Conservation (phyloP, 495 filamentous ascomycete species). For the Entonaema liquescens region DNA sequence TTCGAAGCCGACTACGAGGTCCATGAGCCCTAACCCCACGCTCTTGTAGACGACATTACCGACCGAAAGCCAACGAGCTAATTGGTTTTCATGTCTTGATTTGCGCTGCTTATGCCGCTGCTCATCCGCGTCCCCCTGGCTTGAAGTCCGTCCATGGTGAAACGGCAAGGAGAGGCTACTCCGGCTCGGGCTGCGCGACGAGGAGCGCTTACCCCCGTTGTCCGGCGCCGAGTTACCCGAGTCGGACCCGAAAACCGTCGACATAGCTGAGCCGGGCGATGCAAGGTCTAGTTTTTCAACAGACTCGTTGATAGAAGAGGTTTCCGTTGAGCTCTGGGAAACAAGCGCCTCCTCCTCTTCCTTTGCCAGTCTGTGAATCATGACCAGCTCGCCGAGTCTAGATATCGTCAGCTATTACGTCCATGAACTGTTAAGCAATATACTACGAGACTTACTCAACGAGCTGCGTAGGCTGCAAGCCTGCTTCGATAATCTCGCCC, state of each 20-base stretch:
- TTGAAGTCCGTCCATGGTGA: constrained; percentile 35
- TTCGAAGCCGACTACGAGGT: constrained; percentile 77
- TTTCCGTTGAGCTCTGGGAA: constrained; percentile 35
- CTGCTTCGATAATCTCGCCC: constrained; percentile 86
- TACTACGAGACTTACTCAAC: constrained; percentile 65
- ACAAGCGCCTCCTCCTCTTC: constrained; percentile 43
- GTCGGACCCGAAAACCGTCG: constrained; percentile 41
- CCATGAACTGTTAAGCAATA: background rate
- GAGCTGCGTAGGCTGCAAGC: constrained; percentile 72
- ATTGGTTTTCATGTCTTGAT: constrained; percentile 57
- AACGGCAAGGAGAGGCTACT: constrained; percentile 22
- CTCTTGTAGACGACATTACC: constrained; percentile 92
- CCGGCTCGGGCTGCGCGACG: constrained; percentile 41
- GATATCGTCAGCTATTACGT: background rate
- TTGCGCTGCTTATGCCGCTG: constrained; percentile 48
- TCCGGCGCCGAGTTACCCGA: constrained; percentile 4
- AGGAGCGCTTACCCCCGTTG: constrained; percentile 39
- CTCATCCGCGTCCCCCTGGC: constrained; percentile 29
- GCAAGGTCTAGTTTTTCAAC: constrained; percentile 44
- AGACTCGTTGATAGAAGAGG: constrained; percentile 34
- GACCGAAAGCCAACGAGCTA: constrained; percentile 74
- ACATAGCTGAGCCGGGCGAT: constrained; percentile 41
- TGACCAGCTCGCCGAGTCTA: constrained; percentile 77
- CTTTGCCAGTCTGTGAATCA: constrained; percentile 54
- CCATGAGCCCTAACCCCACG: constrained; percentile 84